phyloP scores from a whole-genome alignment of 2,329 filamentous ascomycete species.

The Huntiella abstrusa region DNA sequence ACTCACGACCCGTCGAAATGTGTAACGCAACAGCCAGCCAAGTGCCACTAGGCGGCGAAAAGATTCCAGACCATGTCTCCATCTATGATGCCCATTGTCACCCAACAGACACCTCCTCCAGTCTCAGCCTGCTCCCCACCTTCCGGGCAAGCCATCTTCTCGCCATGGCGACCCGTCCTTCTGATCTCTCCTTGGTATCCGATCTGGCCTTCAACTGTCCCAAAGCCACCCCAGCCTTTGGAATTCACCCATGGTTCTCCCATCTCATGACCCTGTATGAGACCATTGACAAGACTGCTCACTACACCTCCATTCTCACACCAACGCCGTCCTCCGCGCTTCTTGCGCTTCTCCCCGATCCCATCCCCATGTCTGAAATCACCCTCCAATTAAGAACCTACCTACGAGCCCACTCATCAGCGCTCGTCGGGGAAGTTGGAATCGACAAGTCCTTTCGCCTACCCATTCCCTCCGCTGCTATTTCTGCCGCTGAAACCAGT shows the following conservation, averaged over 20 bases:
- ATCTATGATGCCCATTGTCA: constrained; percentile 71
- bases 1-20: too few species aligned
- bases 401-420: constrained; percentile 38
- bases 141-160: constrained; percentile 52
- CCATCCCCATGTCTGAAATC: constrained; percentile 39
- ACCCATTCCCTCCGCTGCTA: constrained; percentile 22
- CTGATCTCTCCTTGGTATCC: constrained; percentile 58
- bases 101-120: constrained; percentile 58
- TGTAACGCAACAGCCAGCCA: too few species aligned
- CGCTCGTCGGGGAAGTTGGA: constrained; percentile 60
- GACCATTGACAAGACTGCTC: constrained; percentile 17
- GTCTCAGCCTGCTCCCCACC: constrained; percentile 32
- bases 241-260: constrained; percentile 79
- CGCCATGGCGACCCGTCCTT: constrained; percentile 57
- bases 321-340: constrained; percentile 28
- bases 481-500: background rate
- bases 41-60: too few species aligned
- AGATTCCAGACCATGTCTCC: constrained; percentile 19
- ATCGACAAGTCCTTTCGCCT: constrained; percentile 62
- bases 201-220: constrained; percentile 29
- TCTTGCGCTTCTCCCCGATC: constrained; percentile 35
- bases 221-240: constrained; percentile 45
- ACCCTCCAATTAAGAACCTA: constrained; percentile 34
- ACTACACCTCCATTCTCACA: constrained; percentile 48
- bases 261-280: constrained; percentile 40